Evolutionary conservation across 208 protist species (phyloP).

Genomic region (Acanthamoeba royreba): DNA sequence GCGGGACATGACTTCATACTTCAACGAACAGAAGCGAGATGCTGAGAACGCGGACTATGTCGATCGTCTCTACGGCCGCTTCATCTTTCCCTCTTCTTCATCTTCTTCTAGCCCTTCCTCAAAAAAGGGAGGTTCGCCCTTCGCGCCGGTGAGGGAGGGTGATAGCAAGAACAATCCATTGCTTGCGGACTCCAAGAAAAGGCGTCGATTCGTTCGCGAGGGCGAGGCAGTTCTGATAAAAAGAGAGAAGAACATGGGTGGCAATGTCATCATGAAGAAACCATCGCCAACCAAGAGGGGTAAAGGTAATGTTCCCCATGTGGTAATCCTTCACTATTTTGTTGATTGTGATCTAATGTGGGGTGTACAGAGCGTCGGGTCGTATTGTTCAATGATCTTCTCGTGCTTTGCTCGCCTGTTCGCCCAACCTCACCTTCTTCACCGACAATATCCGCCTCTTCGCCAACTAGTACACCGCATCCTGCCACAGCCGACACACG

Average conservation of each 20-base stretch:
- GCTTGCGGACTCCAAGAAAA: conserved; percentile 1
- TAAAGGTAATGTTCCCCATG: background rate
- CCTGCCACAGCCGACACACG: background rate
- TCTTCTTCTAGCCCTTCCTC: background rate
- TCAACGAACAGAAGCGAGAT: conserved; percentile 40
- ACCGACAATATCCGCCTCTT: background rate
- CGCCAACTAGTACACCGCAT: background rate
- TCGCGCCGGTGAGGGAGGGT: background rate
- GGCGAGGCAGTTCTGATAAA: background rate
- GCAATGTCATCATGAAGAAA: conserved; percentile 36
- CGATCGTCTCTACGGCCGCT: background rate
- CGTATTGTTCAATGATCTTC: background rate
- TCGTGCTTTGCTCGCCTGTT: background rate
- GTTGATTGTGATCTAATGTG: background rate
- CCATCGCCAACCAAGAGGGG: background rate
- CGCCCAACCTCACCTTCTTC: background rate
- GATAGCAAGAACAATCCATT: background rate
- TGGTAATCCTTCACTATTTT: background rate
- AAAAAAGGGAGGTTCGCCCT: background rate
- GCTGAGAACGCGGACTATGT: conserved; percentile 21
- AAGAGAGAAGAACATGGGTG: background rate
- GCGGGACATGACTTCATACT: background rate
- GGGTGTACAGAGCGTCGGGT: background rate
- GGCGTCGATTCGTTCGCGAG: background rate
- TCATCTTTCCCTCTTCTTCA: background rate